Evolutionary conservation across 1,284 basidiomycete species (phyloP).

Genomic region (Caloboletus inedulis): DNA sequence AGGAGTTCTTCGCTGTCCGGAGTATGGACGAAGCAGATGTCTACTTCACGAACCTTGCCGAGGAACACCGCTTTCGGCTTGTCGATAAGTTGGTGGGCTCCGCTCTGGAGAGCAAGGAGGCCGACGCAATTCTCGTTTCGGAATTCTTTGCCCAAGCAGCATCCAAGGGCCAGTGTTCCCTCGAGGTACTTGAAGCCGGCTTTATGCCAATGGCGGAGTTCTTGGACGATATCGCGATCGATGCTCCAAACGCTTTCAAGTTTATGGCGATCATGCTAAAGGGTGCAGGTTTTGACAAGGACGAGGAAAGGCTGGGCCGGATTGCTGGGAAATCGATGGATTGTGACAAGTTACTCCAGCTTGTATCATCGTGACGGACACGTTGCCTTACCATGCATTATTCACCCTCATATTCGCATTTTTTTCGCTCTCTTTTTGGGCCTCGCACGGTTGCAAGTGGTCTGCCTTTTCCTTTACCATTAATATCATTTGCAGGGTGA

Average conservation of each 20-base stretch:
- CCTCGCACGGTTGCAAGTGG: constrained; percentile 14
- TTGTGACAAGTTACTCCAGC: constrained; percentile 53
- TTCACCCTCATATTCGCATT: constrained; percentile 20
- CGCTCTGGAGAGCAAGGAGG: constrained; percentile 79
- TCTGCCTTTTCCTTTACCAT: constrained; percentile 9
- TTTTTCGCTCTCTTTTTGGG: constrained; percentile 3
- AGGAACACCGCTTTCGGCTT: constrained; percentile 59
- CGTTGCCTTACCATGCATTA: constrained; percentile 16
- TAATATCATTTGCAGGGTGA: constrained; percentile 13
- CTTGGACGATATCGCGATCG: constrained; percentile 84
- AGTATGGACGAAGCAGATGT: constrained; percentile 84
- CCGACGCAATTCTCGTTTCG: constrained; percentile 78
- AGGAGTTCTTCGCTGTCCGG: constrained; percentile 74
- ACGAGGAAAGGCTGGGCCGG: constrained; percentile 54
- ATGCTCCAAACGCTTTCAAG: constrained; percentile 83
- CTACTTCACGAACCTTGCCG: constrained; percentile 73
- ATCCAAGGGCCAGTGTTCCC: constrained; percentile 51
- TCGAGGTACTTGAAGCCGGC: constrained; percentile 64
- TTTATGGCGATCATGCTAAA: constrained; percentile 75
- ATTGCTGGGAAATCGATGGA: constrained; percentile 60
- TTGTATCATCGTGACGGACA: constrained; percentile 48
- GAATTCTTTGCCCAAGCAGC: constrained; percentile 60
- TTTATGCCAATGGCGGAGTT: constrained; percentile 67
- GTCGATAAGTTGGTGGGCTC: constrained; percentile 72
- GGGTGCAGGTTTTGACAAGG: constrained; percentile 57